A percentile compares a stretch with the other conserved stretches of the same genome.
Conservation (phyloP, 768 basidiomycete species). For the Tylopilus cervinicoccineus region DNA sequence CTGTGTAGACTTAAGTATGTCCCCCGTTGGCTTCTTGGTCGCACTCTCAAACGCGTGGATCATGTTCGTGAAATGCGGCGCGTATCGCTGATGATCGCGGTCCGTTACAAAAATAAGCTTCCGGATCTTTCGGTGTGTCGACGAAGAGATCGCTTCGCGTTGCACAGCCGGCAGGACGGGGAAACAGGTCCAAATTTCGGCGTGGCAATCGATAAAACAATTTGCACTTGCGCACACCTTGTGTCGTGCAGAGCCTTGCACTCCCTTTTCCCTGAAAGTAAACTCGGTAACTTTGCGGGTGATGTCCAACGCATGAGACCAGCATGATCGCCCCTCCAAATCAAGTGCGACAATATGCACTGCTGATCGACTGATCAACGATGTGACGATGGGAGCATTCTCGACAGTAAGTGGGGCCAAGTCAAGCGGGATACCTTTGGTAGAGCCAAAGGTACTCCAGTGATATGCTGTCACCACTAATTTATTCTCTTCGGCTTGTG, state of each 20-base stretch:
- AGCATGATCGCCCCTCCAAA: slow-evolving; percentile 26
- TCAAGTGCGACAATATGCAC: slow-evolving; percentile 29
- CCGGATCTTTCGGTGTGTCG: slow-evolving; percentile 31
- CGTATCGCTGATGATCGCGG: slow-evolving; percentile 32
- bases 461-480: slow-evolving; percentile 42
- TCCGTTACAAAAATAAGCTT: slow-evolving; percentile 44
- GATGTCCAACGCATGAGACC: slow-evolving; percentile 49
- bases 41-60: slow-evolving; percentile 44
- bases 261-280: slow-evolving; percentile 46
- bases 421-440: slow-evolving; percentile 36
- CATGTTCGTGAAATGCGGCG: slow-evolving; percentile 41
- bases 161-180: slow-evolving; percentile 52
- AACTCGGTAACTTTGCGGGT: slow-evolving; percentile 56
- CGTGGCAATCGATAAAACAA: slow-evolving; percentile 48
- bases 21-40: slow-evolving; percentile 49
- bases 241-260: slow-evolving; percentile 16
- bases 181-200: slow-evolving; percentile 57
- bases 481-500: slow-evolving; percentile 17
- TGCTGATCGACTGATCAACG: slow-evolving; percentile 46
- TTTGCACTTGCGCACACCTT: slow-evolving; percentile 34
- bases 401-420: slow-evolving; percentile 22
- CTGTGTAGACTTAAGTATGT: slow-evolving; percentile 35
- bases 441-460: slow-evolving; percentile 55
- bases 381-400: slow-evolving; percentile 36
- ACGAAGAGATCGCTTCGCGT: slow-evolving; percentile 40